These are phyloP conservation scores for Phaeotremella fagi DNA, from an alignment of 768 basidiomycete genomes.

Conservation along the genomic window DNA sequence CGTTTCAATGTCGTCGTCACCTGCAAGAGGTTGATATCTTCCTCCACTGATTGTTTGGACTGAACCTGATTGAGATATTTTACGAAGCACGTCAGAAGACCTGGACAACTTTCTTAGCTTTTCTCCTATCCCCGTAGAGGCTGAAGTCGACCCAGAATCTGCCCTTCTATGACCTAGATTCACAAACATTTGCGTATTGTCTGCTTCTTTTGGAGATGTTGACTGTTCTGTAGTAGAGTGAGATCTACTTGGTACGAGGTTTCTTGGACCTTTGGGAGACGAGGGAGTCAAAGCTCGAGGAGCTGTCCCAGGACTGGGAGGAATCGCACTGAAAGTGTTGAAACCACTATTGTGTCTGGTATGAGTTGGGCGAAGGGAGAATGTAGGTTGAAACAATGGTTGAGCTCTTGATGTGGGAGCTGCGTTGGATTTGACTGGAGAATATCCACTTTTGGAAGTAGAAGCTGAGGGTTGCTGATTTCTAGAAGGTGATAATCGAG, in stretches of 20 bases:
- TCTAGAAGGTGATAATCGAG: background rate
- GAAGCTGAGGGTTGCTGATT: background rate
- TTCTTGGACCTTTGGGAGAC: slow-evolving; percentile 16
- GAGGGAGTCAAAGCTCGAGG: background rate
- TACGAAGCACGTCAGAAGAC: slow-evolving; percentile 21
- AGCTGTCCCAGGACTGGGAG: slow-evolving; percentile 9
- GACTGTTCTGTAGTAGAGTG: background rate
- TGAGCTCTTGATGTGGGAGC: slow-evolving; percentile 1
- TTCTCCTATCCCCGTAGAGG: slow-evolving; percentile 9
- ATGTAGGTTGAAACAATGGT: slow-evolving; percentile 22
- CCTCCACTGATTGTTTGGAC: slow-evolving; percentile 25
- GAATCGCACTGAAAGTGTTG: slow-evolving; percentile 22
- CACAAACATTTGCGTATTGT: slow-evolving; percentile 1
- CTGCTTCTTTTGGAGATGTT: background rate
- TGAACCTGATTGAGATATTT: slow-evolving; percentile 14
- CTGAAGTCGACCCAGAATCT: slow-evolving; percentile 15
- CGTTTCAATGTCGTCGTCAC: background rate
- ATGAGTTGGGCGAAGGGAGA: slow-evolving; percentile 33
- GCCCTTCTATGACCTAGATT: too few relatives aligned
- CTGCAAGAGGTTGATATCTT: slow-evolving; percentile 26
- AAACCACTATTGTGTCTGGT: slow-evolving; percentile 15
- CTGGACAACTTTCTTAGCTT: slow-evolving; percentile 2
- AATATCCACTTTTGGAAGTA: background rate
- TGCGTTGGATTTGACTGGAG: slow-evolving; percentile 5
- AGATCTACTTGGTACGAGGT: too few relatives aligned